Conservation (phyloP, 345 rosid species). For the Brassica cretica region DNA sequence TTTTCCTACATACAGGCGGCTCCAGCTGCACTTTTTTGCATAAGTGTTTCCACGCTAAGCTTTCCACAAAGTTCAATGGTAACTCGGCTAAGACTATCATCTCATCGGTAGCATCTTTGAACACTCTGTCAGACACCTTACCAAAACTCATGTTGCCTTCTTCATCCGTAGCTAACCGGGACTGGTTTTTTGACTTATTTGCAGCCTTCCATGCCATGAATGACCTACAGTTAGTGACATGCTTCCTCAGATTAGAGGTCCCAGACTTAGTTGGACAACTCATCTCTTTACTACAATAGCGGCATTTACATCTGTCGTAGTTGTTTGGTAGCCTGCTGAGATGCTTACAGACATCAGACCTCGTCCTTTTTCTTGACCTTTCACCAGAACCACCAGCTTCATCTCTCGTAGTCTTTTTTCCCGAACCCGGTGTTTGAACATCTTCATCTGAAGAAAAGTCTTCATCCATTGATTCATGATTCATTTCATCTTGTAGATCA, state of each 20-base stretch:
- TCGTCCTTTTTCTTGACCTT: background rate
- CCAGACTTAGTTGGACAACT: background rate
- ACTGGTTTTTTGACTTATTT: background rate
- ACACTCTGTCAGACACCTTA: background rate
- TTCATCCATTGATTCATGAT: background rate
- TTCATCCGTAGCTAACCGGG: background rate
- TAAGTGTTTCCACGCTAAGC: background rate
- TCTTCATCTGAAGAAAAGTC: background rate
- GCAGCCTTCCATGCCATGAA: background rate
- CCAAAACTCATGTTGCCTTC: background rate
- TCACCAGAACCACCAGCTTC: background rate
- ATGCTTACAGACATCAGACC: background rate
- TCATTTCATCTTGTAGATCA: background rate
- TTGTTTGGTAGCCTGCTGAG: background rate
- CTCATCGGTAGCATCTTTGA: background rate
- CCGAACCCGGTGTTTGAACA: background rate
- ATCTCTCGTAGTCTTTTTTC: background rate
- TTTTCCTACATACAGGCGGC: background rate
- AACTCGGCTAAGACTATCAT: background rate
- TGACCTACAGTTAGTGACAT: background rate
- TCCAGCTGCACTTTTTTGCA: background rate
- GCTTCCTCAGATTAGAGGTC: background rate
- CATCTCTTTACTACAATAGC: background rate
- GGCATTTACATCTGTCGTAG: background rate
- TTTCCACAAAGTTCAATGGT: background rate